Base-by-base conservation (phyloP, 495 filamentous ascomycete genomes). In the Trichoderma erinaceum region DNA sequence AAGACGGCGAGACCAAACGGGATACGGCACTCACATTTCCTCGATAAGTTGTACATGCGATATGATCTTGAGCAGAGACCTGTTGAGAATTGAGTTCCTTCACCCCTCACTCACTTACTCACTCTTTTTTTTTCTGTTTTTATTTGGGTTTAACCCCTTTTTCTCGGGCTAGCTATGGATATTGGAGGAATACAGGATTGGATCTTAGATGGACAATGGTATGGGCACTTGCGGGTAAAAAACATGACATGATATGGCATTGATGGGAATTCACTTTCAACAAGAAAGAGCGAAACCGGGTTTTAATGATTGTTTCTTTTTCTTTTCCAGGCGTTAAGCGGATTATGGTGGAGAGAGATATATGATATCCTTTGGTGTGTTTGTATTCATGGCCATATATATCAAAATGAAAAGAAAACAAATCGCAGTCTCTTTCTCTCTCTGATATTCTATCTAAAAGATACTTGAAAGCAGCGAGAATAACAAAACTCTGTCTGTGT, bases 21-120 rank as follows among this genome's bases (percentile, higher is more conserved):
- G 11, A 97, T 98, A 71, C 87, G 88, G 71, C 94, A 98, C 75
- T 89, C 84, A 35, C 92, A 97, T 76, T 98, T 98, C 72, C 81
- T 92, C 71, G 92, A 97, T 76, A 87, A 89, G 63, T 78, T 98
- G 7, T 94, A 89, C 78, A 89, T 96, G 52, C 84, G 92, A 65
- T 97, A 66, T 46, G 50, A 52, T 35, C 41, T 66, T 11, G 65
- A 66, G n/a, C 3, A 95, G 23, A 21, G 29, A 23, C 21, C 43
- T 41, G 12, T 27, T 23, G 67, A 43, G 16, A 18, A 41, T 43
- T 21, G 67, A 64, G 4, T 38, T 38, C 32, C n/a, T 35, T 10
- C 35, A 10, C 35, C 35, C 35, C 35, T 38, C 35, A 7, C n/a
- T n/a, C 35, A 38, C 18, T 4, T 61, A 21, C 16, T 61, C 12